Evolutionary conservation across 176 grass and related monocot species (phyloP), one percentile per base, ranked within the genome.

Genomic region (Cenchrus purpureus): DNA sequence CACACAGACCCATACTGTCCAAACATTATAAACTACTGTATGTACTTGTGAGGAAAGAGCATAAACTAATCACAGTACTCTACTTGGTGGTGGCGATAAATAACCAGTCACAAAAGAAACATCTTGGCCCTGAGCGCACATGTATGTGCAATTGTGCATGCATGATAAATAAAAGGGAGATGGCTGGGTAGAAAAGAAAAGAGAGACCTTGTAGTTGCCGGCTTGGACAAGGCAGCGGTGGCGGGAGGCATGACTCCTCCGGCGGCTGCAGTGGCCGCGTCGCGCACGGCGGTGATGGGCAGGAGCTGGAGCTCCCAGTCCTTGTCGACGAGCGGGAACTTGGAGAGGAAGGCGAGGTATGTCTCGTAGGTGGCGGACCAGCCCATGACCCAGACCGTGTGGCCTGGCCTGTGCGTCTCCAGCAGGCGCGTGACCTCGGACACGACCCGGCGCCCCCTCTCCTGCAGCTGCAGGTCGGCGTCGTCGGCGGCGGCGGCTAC

Each of bases 241-340:
- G 46, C 16, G 22, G 70, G n/a, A 28, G 85, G 62, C 69, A 76
- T 66, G 44, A 55, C 8, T 34, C 68, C 80, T 34, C 61, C 80
- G 7, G 13, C 15, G 2, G 58, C 2, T 61, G 46, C 82, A 63
- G 34, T 34, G 34, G 73, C 83, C 14, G 61, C 78, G 51, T 79
- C 61, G 20, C 91, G 83, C 34, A 82, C 65, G 20, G 88, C 79
- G 25, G 97, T 96, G 70, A 96, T 91, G 0, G 97, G 97, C 71
- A 99, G 85, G 59, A 99, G 87, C 94, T 93, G 93, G 65, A 99
- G 83, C 9, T 99, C 90, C 97, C 93, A 96, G 48, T 99, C 97
- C 79, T 92, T 99, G 75, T 99, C 93, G 65, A 99, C 46, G 80
- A 99, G 87, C 12, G 93, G 97, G 85, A 94, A 94, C 84, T 87